Evolutionary conservation across 768 basidiomycete genomes (phyloP).

Genomic region (Cystofilobasidium bisporidii): DNA sequence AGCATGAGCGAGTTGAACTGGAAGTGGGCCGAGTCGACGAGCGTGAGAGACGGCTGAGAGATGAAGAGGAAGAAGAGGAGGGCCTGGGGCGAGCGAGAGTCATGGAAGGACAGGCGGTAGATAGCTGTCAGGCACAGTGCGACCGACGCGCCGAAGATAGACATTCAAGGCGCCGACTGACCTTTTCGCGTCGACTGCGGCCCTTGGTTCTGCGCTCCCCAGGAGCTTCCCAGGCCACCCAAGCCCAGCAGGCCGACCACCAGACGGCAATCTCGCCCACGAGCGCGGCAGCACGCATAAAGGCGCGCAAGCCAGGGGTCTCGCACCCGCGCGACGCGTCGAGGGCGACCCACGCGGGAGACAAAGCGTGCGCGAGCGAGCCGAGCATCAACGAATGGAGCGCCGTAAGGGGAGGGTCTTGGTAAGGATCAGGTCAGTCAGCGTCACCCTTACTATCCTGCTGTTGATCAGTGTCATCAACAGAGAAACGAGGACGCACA

Average conservation of each 20-base stretch:
- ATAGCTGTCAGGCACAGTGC: too few species aligned
- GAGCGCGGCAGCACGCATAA: slow-evolving; percentile 71
- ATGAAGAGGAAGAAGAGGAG: slow-evolving; percentile 61
- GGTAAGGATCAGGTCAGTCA: neutral
- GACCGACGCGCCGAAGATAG: too few species aligned
- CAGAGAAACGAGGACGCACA: slow-evolving; percentile 39
- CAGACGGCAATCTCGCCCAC: slow-evolving; percentile 61
- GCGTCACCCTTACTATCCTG: too few species aligned
- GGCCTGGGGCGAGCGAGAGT: too few species aligned
- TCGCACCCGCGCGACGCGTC: slow-evolving; percentile 64
- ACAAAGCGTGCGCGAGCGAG: slow-evolving; percentile 47
- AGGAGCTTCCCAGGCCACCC: slow-evolving; percentile 61
- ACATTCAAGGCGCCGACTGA: too few species aligned
- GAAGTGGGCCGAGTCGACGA: slow-evolving; percentile 88
- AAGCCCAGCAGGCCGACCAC: slow-evolving; percentile 54
- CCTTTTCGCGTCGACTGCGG: slow-evolving; percentile 55
- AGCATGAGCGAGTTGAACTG: slow-evolving; percentile 95
- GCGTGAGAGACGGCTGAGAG: slow-evolving; percentile 63
- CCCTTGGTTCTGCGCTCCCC: slow-evolving; percentile 47
- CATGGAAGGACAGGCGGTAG: too few species aligned
- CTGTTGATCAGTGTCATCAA: neutral
- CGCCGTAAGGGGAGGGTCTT: slow-evolving; percentile 76
- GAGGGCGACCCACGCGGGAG: slow-evolving; percentile 61
- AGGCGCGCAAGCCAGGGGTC: slow-evolving; percentile 55
- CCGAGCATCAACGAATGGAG: slow-evolving; percentile 44